These are phyloP conservation scores for Tirmania nivea DNA, from an alignment of 495 filamentous ascomycete genomes.

Conservation along the genomic window DNA sequence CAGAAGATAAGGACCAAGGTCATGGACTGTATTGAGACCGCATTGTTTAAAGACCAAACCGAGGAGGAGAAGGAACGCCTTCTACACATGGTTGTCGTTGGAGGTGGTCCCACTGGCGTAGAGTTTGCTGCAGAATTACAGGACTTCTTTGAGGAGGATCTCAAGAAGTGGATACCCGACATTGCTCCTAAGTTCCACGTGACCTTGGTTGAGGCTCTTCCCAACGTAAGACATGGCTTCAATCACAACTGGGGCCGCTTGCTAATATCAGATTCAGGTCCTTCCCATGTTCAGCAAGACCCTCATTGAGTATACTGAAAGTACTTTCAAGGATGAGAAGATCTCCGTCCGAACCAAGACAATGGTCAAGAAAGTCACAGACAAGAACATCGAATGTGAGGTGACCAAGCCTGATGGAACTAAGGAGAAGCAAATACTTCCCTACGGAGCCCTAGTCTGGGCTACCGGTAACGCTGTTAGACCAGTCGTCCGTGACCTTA, in stretches of 20 bases:
- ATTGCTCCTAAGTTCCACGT: constrained; percentile 88
- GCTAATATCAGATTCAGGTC: constrained; percentile 24
- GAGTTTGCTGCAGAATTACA: constrained; percentile 96
- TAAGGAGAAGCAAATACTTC: constrained; percentile 59
- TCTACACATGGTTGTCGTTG: constrained; percentile 97
- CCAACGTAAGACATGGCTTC: constrained; percentile 37
- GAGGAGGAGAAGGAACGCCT: constrained; percentile 77
- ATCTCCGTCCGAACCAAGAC: constrained; percentile 96
- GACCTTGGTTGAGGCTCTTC: constrained; percentile 93
- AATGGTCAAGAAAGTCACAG: constrained; percentile 92
- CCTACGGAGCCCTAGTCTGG: constrained; percentile 94
- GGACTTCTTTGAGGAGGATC: constrained; percentile 94
- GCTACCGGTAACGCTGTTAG: constrained; percentile 92
- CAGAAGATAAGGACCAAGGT: constrained; percentile 91
- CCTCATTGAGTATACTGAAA: constrained; percentile 96
- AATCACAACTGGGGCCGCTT: constrained; percentile 2
- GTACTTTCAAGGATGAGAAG: constrained; percentile 94
- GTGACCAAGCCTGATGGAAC: constrained; percentile 64
- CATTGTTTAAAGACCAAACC: constrained; percentile 94
- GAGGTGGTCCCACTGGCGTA: constrained; percentile 91
- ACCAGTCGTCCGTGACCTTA: constrained; percentile 69
- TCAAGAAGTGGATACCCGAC: constrained; percentile 94
- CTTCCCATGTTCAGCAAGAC: constrained; percentile 98
- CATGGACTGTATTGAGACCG: constrained; percentile 98
- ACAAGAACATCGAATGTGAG: constrained; percentile 86